Base-by-base conservation (phyloP, 257 asterid species). In the Nicotiana noctiflora region DNA sequence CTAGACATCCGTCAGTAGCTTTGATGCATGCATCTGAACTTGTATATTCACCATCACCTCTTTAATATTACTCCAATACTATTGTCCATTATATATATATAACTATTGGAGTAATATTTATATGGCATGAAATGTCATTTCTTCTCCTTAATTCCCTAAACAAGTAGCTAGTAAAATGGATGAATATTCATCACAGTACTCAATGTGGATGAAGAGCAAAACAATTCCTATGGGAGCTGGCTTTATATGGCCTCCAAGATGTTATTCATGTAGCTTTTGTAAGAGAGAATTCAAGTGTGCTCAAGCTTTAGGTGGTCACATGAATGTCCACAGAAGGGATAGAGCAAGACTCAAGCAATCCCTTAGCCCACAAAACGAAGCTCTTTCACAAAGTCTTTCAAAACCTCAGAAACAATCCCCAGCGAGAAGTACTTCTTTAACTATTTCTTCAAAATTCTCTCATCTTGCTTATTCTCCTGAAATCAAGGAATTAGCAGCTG, bases 11-110 rank as follows among this genome's bases (percentile, higher is more conserved):
- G 17, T 31, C 27, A 63, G 80, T 81, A 76, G 77, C 82, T 81
- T 77, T 81, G 82, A 29, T 74, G 87, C 81, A 70, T 82, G 78
- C 81, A 77, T 74, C 25, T 53, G 61, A 29, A 61, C 53, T 12
- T 23, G 82, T 21, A 51, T 51, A 72, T 34, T 40, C 19, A 23
- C 25, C 34, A 25, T 80, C 25, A 32, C 19, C 68, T 57, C 72
- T 56, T 29, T 63, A 13, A 4, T n/a, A n/a, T 29, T 25, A 11
- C 70, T 13, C 70, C 31, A 10, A 32, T 2, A n/a, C 49, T 12
- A 10, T 2, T 27, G 32, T 29, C 70, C 70, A 25, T 29, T 10
- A 23, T 29, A 23, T 29, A 63, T 4, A 23, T 29, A 63, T 56
- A 18, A 56, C 1, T 56, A 55, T 5, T 55, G 23, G n/a, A 18